These are phyloP conservation scores for Tolypocladium guangdongense DNA, from an alignment of 2,329 filamentous ascomycete species.

Conservation along the genomic window DNA sequence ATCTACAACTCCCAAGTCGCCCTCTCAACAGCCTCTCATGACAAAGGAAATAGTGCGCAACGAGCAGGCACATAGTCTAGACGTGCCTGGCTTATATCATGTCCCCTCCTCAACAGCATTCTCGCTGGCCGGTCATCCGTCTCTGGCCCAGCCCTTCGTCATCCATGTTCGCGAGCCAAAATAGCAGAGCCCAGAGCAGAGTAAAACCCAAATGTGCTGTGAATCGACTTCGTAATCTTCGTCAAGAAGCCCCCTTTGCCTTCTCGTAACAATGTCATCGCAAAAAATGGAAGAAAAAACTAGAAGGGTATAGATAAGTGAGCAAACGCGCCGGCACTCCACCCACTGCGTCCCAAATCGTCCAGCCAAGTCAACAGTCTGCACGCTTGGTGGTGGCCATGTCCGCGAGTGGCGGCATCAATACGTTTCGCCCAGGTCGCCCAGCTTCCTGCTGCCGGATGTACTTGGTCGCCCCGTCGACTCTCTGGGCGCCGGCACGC, in stretches of 20 bases:
- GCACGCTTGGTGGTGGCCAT: neutral
- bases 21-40: neutral
- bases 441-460: conserved; percentile 27
- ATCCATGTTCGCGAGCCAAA: neutral
- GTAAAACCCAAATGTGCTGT: neutral
- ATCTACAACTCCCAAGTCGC: neutral
- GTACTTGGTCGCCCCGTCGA: conserved; percentile 19
- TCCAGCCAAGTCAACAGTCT: neutral
- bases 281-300: conserved; percentile 3
- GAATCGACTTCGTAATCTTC: neutral
- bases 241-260: neutral
- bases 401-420: conserved; percentile 14
- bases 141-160: neutral
- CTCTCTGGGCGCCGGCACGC: conserved; percentile 14
- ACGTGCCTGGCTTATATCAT: neutral
- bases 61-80: neutral
- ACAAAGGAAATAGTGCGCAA: neutral
- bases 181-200: neutral
- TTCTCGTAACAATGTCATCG: neutral
- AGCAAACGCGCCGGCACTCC: conserved; percentile 4
- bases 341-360: neutral
- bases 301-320: conserved; percentile 1
- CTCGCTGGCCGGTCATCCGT: neutral
- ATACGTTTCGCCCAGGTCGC: conserved; percentile 45
- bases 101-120: neutral